phyloP scores from a whole-genome alignment of 345 rosid species.

The Rhodamnia rubescens region DNA sequence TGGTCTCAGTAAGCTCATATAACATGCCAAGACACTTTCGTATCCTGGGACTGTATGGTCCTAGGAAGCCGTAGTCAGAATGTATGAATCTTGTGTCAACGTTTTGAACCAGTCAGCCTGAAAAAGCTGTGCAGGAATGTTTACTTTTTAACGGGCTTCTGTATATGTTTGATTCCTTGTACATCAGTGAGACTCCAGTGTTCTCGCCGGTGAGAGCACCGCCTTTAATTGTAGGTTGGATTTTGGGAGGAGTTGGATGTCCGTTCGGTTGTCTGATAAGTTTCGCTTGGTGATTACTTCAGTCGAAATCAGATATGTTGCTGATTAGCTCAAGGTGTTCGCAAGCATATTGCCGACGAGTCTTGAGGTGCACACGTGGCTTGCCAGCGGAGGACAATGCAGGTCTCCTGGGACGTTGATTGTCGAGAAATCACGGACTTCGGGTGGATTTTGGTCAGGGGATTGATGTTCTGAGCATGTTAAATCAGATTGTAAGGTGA shows the following conservation, averaged over 20 bases:
- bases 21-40: background rate
- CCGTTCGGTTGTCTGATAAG: background rate
- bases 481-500: background rate
- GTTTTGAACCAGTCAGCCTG: background rate
- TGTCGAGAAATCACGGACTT: background rate
- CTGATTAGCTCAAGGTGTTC: background rate
- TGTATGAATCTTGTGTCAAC: background rate
- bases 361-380: background rate
- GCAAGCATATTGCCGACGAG: background rate
- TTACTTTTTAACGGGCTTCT: background rate
- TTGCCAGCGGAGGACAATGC: background rate
- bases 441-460: background rate
- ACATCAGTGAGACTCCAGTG: background rate
- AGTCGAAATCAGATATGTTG: background rate
- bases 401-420: background rate
- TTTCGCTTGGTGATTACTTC: background rate
- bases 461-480: background rate
- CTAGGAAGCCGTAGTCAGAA: background rate
- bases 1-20: background rate
- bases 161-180: background rate
- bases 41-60: background rate
- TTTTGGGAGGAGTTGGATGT: background rate
- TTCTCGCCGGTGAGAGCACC: background rate
- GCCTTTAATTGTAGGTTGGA: background rate
- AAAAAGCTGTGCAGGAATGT: background rate